phyloP scores from a whole-genome alignment of 257 asterid genomes.

The Solanum dulcamara region DNA sequence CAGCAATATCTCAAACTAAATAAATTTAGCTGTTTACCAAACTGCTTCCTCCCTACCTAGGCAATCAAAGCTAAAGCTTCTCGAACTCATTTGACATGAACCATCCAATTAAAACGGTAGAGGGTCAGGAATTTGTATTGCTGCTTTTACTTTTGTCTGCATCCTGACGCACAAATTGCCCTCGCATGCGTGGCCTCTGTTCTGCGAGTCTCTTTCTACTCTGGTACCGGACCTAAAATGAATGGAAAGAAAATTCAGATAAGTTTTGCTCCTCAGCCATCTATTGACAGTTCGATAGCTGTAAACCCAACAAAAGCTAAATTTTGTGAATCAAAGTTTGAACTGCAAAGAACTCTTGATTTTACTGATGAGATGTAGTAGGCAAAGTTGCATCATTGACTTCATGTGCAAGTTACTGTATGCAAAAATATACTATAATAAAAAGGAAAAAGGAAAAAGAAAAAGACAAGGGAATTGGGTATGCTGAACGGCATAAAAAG shows the following conservation, averaged over 20 bases:
- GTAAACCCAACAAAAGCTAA: background rate
- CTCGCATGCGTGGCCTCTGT: conserved; percentile 40
- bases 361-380: background rate
- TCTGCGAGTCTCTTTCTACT: conserved; percentile 42
- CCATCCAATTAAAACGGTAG: background rate
- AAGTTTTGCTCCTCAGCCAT: background rate
- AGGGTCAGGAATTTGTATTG: conserved; percentile 15
- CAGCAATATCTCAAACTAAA: background rate
- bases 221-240: conserved; percentile 36
- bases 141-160: conserved; percentile 12
- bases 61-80: conserved; percentile 1
- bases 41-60: conserved; percentile 5
- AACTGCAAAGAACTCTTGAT: background rate
- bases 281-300: background rate
- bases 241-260: background rate
- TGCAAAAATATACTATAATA: background rate
- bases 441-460: background rate
- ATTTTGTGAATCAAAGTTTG: background rate
- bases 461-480: background rate
- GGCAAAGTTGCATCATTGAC: background rate
- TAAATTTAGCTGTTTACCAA: background rate
- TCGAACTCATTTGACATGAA: background rate
- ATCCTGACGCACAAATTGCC: conserved; percentile 35
- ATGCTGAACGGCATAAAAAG: background rate
- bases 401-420: background rate